Conservation (phyloP, 441 rosid genomes). For the Rhodomyrtus psidioides region DNA sequence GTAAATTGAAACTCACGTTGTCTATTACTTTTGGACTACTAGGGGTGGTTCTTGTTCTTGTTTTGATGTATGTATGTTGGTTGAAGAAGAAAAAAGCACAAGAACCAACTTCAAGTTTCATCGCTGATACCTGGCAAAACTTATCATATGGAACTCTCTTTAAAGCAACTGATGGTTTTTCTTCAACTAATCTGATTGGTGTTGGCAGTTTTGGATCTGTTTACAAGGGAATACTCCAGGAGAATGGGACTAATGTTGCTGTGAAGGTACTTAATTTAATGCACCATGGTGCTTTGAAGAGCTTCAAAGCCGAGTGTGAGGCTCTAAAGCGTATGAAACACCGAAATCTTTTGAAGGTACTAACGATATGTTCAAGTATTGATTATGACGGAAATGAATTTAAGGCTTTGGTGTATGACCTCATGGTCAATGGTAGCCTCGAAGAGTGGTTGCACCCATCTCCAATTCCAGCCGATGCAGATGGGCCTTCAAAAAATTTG, state of each 20-base stretch:
- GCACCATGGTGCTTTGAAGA: not conserved
- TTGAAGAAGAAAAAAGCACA: not conserved
- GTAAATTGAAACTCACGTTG: no score
- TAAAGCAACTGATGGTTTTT: constrained; percentile 28
- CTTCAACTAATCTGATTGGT: constrained; percentile 23
- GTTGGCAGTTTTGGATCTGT: constrained; percentile 9
- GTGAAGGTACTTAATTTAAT: not conserved
- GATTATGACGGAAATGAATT: not conserved
- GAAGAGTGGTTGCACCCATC: not conserved
- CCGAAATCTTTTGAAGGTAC: not conserved
- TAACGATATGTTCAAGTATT: not conserved
- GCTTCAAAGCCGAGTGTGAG: not conserved
- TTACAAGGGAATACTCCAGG: no score
- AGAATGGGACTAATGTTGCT: not conserved
- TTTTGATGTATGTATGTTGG: no score
- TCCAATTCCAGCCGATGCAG: not conserved
- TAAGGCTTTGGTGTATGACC: not conserved
- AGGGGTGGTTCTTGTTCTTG: no score
- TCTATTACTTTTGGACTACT: no score
- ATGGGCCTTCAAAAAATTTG: not conserved
- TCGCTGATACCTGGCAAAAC: no score
- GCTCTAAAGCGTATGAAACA: not conserved
- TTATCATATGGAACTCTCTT: no score
- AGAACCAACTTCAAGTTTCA: not conserved
- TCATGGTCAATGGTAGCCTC: not conserved